Evolutionary conservation across 2,329 filamentous ascomycete genomes (phyloP).

Genomic region (Cryphonectria naterciae): DNA sequence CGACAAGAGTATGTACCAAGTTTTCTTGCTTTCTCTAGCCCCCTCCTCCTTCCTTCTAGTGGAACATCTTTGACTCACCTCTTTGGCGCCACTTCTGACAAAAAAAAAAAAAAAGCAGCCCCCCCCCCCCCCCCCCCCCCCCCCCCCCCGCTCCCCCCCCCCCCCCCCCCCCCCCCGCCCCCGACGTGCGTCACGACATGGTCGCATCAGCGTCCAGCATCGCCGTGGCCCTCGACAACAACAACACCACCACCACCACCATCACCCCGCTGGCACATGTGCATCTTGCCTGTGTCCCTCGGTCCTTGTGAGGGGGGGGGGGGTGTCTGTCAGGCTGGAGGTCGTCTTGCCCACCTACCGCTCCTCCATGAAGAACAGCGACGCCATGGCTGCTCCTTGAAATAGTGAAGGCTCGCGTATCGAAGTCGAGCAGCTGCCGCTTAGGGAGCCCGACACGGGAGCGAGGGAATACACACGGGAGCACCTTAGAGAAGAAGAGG

Average conservation of each 20-base stretch:
- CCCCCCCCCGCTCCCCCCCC: slow-evolving; percentile 22
- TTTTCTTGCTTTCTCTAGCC: background rate
- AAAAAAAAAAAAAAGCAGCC: slow-evolving; percentile 44
- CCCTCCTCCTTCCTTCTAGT: background rate
- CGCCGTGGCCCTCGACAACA: background rate
- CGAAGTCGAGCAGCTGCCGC: slow-evolving; percentile 7
- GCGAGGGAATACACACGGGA: background rate
- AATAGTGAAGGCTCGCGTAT: slow-evolving; percentile 16
- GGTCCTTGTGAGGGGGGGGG: no score
- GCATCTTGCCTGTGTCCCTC: slow-evolving; percentile 15
- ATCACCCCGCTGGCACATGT: slow-evolving; percentile 13
- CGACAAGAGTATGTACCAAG: slow-evolving; percentile 53
- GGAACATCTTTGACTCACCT: no score
- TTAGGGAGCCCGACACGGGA: background rate
- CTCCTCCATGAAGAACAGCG: background rate
- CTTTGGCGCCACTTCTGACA: no score
- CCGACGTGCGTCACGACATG: background rate
- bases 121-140: slow-evolving; percentile 31
- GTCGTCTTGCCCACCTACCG: slow-evolving; percentile 17
- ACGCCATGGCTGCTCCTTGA: background rate
- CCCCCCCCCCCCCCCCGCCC: background rate
- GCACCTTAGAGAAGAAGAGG: background rate
- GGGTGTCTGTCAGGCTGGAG: slow-evolving; percentile 6
- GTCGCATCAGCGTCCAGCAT: background rate
- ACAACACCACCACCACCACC: background rate